Percentiles rank a stretch among this genome's conserved stretches.
phyloP scores from a whole-genome alignment of 768 basidiomycete genomes.

The Tricholoma furcatifolium region DNA sequence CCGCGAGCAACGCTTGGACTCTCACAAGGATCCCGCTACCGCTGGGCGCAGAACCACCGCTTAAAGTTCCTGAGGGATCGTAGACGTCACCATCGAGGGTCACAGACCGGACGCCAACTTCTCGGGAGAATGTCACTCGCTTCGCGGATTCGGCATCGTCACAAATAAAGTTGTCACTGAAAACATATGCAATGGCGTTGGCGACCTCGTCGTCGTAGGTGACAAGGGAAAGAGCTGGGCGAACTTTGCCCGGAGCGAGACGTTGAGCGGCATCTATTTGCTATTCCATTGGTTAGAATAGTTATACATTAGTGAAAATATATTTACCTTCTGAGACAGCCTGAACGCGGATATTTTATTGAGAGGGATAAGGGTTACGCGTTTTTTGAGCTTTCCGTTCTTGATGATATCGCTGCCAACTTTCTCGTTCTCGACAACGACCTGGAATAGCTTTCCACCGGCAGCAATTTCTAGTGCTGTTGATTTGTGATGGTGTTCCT shows the following conservation, averaged over 20 bases:
- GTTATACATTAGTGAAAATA: neutral
- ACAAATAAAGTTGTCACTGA: slow-evolving; percentile 90
- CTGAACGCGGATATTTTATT: slow-evolving; percentile 80
- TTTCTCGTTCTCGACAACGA: slow-evolving; percentile 89
- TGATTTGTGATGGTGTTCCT: slow-evolving; percentile 70
- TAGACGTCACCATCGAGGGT: slow-evolving; percentile 96
- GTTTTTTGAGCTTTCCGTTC: slow-evolving; percentile 71
- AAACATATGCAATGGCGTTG: slow-evolving; percentile 91
- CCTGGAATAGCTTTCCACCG: slow-evolving; percentile 86
- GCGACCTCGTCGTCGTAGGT: slow-evolving; percentile 79
- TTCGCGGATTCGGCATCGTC: slow-evolving; percentile 86
- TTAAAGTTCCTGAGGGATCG: slow-evolving; percentile 92
- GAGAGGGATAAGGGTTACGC: slow-evolving; percentile 91
- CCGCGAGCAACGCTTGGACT: slow-evolving; percentile 77
- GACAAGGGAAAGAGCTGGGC: slow-evolving; percentile 85
- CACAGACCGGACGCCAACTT: slow-evolving; percentile 76
- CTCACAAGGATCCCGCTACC: slow-evolving; percentile 72
- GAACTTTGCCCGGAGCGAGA: slow-evolving; percentile 77
- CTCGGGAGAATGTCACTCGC: slow-evolving; percentile 74
- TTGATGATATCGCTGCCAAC: slow-evolving; percentile 84
- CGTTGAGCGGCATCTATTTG: slow-evolving; percentile 73
- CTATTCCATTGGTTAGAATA: slow-evolving; percentile 35
- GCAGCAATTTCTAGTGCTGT: slow-evolving; percentile 94
- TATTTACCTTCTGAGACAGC: slow-evolving; percentile 41
- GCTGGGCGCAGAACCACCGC: slow-evolving; percentile 85